These are phyloP conservation scores for Excoecaria agallocha DNA, from an alignment of 345 rosid genomes.

Conservation along the genomic window DNA sequence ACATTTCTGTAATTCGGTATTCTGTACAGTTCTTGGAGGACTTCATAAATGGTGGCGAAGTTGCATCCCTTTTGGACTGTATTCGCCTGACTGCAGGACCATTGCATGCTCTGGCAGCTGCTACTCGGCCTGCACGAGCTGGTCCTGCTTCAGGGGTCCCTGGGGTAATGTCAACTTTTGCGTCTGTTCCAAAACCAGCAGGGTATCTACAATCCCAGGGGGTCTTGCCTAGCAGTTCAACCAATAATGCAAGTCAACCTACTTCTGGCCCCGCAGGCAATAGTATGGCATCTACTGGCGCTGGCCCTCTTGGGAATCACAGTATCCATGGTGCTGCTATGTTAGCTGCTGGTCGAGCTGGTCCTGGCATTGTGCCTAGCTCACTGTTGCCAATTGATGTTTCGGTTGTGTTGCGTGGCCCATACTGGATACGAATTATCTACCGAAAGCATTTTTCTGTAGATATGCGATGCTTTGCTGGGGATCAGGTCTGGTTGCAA, in stretches of 20 bases:
- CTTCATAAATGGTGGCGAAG: conserved; percentile 94
- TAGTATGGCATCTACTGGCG: conserved; percentile 41
- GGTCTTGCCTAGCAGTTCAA: conserved; percentile 39
- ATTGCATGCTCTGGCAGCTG: conserved; percentile 90
- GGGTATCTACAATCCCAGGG: conserved; percentile 62
- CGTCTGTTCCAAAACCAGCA: conserved; percentile 63
- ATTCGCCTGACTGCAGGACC: conserved; percentile 98
- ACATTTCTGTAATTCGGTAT: neutral
- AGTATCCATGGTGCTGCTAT: conserved; percentile 66
- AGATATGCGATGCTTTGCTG: conserved; percentile 99
- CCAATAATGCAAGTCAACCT: conserved; percentile 51
- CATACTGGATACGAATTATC: conserved; percentile 94
- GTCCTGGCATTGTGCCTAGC: conserved; percentile 98
- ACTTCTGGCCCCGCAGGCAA: conserved; percentile 45
- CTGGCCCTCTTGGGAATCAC: conserved; percentile 62
- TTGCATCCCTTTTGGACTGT: conserved; percentile 94
- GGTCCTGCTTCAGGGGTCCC: conserved; percentile 65
- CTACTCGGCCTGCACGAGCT: conserved; percentile 97
- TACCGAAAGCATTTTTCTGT: conserved; percentile 95
- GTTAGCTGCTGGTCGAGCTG: conserved; percentile 81
- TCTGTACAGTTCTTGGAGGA: conserved; percentile 75
- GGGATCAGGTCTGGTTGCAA: conserved; percentile 99
- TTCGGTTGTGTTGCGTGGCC: conserved; percentile 97
- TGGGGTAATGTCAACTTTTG: conserved; percentile 43
- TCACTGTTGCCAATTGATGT: conserved; percentile 97